Evolutionary conservation across 2,329 filamentous ascomycete genomes (phyloP).

Genomic region (Zymoseptoria crescenta): DNA sequence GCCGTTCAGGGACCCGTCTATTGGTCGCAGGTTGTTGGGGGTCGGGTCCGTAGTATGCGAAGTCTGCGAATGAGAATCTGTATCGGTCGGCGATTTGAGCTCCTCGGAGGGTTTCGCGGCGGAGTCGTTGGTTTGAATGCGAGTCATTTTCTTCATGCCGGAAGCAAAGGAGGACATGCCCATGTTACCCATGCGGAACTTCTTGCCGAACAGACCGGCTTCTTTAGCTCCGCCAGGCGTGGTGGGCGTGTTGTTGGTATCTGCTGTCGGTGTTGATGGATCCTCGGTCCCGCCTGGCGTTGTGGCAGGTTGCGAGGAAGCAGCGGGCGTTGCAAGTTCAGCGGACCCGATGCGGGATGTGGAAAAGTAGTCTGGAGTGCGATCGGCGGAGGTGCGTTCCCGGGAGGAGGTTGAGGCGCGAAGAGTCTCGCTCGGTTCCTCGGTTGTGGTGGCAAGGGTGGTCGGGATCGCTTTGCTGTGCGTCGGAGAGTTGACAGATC

Average conservation of each 20-base stretch:
- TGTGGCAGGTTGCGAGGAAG: constrained; percentile 19
- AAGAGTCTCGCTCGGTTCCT: constrained; percentile 47
- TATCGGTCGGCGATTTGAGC: constrained; percentile 40
- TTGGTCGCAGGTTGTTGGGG: constrained; percentile 56
- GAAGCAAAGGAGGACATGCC: constrained; percentile 45
- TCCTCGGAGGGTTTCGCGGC: constrained; percentile 70
- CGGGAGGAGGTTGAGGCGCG: constrained; percentile 46
- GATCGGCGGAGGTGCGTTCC: constrained; percentile 53
- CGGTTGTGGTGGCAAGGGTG: constrained; percentile 23
- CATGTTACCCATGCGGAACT: constrained; percentile 59
- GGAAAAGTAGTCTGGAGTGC: constrained; percentile 68
- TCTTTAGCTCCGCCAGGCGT: constrained; percentile 52
- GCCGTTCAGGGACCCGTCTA: constrained; percentile 68
- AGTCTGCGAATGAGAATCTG: constrained; percentile 51
- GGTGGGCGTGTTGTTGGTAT: constrained; percentile 14
- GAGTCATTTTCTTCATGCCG: constrained; percentile 73
- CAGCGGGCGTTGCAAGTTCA: constrained; percentile 22
- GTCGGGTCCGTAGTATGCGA: constrained; percentile 30
- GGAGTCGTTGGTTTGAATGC: constrained; percentile 56
- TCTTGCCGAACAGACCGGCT: constrained; percentile 66
- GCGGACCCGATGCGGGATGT: constrained; percentile 46
- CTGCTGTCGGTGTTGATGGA: constrained; percentile 31
- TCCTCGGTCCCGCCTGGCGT: constrained; percentile 27
- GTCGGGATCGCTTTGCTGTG: constrained; percentile 30
- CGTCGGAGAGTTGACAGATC: constrained; percentile 29